Percentiles rank a stretch among this genome's conserved stretches.
phyloP scores from a whole-genome alignment of 2,329 filamentous ascomycete genomes.

The Aspergillus costaricaensis region DNA sequence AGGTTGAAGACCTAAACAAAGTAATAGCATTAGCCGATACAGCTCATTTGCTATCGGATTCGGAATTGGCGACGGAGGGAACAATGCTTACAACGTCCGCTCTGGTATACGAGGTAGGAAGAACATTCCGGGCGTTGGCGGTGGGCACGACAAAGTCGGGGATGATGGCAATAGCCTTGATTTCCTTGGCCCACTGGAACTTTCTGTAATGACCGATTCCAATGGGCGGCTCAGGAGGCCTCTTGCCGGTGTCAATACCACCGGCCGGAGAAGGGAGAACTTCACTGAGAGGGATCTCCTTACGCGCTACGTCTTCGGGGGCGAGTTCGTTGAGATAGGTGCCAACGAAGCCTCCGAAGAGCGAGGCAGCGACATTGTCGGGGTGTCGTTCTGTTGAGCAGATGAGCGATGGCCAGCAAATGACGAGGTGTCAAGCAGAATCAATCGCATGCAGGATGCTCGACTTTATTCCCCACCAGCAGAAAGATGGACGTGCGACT shows the following conservation, averaged over 20 bases:
- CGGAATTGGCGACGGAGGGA: background rate
- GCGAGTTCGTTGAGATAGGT: slow-evolving; percentile 93
- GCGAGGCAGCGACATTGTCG: slow-evolving; percentile 90
- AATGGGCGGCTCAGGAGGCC: slow-evolving; percentile 82
- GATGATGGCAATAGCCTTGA: slow-evolving; percentile 96
- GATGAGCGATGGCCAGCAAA: slow-evolving; percentile 18
- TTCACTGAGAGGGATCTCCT: slow-evolving; percentile 91
- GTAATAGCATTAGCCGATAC: background rate
- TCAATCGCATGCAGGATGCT: background rate
- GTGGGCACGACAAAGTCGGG: slow-evolving; percentile 96
- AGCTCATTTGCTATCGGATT: background rate
- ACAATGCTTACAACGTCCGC: slow-evolving; percentile 71
- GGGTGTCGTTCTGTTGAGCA: slow-evolving; percentile 69
- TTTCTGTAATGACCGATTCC: slow-evolving; percentile 96
- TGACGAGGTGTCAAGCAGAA: background rate
- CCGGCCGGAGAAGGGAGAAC: slow-evolving; percentile 88
- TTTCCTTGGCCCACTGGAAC: slow-evolving; percentile 89
- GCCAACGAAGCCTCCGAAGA: slow-evolving; percentile 95
- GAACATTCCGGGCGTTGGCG: slow-evolving; percentile 80
- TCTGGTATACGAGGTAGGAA: slow-evolving; percentile 77
- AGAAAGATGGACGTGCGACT: slow-evolving; percentile 24
- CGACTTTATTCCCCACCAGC: background rate
- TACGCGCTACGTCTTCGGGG: slow-evolving; percentile 83
- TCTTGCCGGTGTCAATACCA: slow-evolving; percentile 83
- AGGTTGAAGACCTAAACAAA: slow-evolving; percentile 74